Evolutionary conservation across 2,329 filamentous ascomycete genomes (phyloP), one percentile per base, ranked within the genome.

Genomic region (Aspergillus caelatus): DNA sequence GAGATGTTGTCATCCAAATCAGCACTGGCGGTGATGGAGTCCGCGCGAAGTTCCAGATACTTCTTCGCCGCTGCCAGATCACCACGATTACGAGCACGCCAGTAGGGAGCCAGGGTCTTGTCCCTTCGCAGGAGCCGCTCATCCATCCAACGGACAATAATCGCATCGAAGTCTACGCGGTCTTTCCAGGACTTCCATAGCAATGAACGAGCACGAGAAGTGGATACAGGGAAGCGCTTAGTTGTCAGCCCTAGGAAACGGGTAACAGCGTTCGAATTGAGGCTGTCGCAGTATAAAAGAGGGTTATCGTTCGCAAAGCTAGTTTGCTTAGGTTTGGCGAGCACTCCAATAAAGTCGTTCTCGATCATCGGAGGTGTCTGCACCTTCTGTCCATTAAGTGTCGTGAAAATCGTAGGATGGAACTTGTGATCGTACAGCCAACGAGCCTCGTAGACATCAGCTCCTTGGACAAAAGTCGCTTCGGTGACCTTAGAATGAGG

Each of bases 301-400:
- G 84, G 84, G 61, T 86, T 84, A 66, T 86, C 84, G 65, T 82
- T 77, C 10, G 81, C 77, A 65, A 83, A 82, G 63, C 75, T 79
- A 39, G 75, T 79, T 54, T 76, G 71, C 36, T 70, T 75, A 0
- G 81, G 81, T 67, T 82, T 83, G 46, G 77, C 71, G 0, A 83
- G 73, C 5, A 83, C 77, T 10, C 72, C 74, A 19, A 83, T 70
- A 64, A 75, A 78, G 65, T 83, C 81, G 52, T 83, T 77, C 43
- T 81, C 79, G 60, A 86, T 86, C 79, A 86, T 83, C n/a, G 82
- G 78, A 6, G 84, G 84, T 2, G 84, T 86, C 55, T 83, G 80
- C 3, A 85, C 78, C 39, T 77, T 73, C 55, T 80, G 73, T 9
- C 83, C 84, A 62, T 86, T 86, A 10, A 86, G 77, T 39, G 75